Evolutionary conservation across 2,329 filamentous ascomycete species (phyloP).

Genomic region (Aspergillus fructus): DNA sequence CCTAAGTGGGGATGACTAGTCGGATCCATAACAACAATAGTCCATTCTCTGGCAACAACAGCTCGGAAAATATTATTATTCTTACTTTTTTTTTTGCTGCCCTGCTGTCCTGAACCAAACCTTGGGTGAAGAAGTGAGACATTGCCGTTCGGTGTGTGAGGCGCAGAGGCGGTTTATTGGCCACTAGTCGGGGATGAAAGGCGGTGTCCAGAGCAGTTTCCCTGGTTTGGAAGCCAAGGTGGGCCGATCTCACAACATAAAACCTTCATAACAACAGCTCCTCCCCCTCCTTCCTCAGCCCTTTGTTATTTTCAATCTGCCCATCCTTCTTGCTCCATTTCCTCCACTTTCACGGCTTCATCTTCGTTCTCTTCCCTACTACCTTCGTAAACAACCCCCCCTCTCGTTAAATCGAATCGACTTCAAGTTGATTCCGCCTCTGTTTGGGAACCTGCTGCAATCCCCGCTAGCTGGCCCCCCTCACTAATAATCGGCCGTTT

Average conservation of each 20-base stretch:
- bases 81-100: background rate
- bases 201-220: constrained; percentile 25
- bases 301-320: constrained; percentile 18
- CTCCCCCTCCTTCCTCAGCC: constrained; percentile 20
- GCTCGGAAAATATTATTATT: background rate
- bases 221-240: constrained; percentile 22
- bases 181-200: constrained; percentile 19
- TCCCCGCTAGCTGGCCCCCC: background rate
- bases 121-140: constrained; percentile 25
- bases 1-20: constrained; percentile 9
- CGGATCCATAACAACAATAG: background rate
- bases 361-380: background rate
- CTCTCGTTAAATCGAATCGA: constrained; percentile 5
- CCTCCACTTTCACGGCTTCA: background rate
- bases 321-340: constrained; percentile 3
- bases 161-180: constrained; percentile 25
- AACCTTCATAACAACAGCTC: constrained; percentile 26
- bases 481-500: background rate
- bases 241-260: constrained; percentile 29
- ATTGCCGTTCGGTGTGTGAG: constrained; percentile 21
- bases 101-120: constrained; percentile 13
- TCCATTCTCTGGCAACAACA: background rate
- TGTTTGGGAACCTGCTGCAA: background rate
- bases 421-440: background rate
- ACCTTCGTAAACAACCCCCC: background rate